Conservation (phyloP, 2,329 filamentous ascomycete genomes). For the Leptographium lundbergii region DNA sequence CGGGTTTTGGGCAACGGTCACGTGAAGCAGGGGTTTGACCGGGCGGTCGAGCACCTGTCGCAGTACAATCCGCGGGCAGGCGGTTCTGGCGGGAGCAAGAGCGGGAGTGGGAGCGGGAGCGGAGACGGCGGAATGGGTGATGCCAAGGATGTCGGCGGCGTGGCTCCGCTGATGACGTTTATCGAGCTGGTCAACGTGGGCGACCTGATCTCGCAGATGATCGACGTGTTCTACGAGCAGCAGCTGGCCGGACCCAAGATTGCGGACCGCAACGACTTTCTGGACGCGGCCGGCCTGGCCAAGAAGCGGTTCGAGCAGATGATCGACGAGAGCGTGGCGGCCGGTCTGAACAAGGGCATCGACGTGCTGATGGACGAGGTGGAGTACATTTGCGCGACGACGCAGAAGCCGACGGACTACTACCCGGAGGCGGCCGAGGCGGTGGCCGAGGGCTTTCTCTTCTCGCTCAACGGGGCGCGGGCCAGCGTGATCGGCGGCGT, state of each 20-base stretch:
- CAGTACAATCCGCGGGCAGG: constrained; percentile 66
- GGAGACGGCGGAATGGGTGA: neutral
- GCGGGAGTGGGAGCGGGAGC: neutral
- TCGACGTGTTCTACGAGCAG: constrained; percentile 97
- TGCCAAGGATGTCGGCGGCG: constrained; percentile 30
- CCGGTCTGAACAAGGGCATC: constrained; percentile 92
- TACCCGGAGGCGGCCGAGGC: constrained; percentile 48
- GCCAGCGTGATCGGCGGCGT: constrained; percentile 11
- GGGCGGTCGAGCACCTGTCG: constrained; percentile 80
- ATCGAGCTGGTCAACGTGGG: constrained; percentile 96
- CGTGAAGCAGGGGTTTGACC: constrained; percentile 86
- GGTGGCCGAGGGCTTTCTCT: constrained; percentile 12
- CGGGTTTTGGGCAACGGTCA: constrained; percentile 76
- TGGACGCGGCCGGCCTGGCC: constrained; percentile 80
- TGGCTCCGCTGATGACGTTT: constrained; percentile 88
- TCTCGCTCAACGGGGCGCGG: constrained; percentile 10
- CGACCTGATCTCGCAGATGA: constrained; percentile 96
- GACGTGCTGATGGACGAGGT: constrained; percentile 98
- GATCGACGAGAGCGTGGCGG: constrained; percentile 92
- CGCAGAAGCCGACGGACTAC: constrained; percentile 77
- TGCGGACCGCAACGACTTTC: constrained; percentile 84
- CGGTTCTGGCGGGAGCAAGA: too few species aligned
- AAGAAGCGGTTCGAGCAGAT: constrained; percentile 99
- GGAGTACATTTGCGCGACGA: constrained; percentile 85
- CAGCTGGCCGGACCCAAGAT: constrained; percentile 75